Evolutionary conservation across 108 stramenopile species (phyloP).

Genomic region (Cylindrotheca closterium): DNA sequence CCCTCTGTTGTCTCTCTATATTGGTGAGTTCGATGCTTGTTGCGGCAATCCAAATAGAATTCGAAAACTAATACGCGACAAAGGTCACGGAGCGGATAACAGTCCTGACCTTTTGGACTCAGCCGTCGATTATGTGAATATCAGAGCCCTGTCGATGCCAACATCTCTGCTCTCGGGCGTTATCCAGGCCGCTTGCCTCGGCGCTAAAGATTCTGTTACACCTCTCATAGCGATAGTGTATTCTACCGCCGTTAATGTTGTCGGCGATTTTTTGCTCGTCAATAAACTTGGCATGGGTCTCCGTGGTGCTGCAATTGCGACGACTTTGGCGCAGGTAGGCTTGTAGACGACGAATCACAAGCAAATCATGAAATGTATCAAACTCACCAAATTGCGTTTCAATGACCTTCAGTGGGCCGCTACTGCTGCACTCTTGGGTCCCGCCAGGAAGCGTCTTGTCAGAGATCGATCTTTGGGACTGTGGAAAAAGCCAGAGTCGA

Average conservation of each 20-base stretch:
- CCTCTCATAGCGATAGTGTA: conserved; percentile 76
- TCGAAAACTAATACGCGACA: neutral
- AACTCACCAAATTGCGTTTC: no score
- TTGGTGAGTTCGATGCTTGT: conserved; percentile 61
- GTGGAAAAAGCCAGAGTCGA: conserved; percentile 21
- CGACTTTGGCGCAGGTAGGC: conserved; percentile 51
- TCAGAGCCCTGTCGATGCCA: conserved; percentile 84
- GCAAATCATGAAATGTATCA: no score
- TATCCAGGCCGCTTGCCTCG: conserved; percentile 76
- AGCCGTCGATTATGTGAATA: conserved; percentile 78
- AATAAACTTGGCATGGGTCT: conserved; percentile 64
- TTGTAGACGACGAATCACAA: no score
- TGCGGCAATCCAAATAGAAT: neutral
- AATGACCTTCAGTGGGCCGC: conserved; percentile 39
- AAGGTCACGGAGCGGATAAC: conserved; percentile 57
- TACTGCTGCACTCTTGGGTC: conserved; percentile 63
- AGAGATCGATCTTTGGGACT: conserved; percentile 33
- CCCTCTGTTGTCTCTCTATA: conserved; percentile 73
- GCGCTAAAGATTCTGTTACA: conserved; percentile 84
- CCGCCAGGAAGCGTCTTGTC: conserved; percentile 61
- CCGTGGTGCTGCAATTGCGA: conserved; percentile 83
- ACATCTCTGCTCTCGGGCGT: conserved; percentile 77
- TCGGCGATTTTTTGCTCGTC: conserved; percentile 76
- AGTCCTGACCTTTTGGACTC: conserved; percentile 70
- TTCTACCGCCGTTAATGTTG: conserved; percentile 67